These are phyloP conservation scores for Leccinum subfulvum DNA, from an alignment of 1,284 basidiomycete genomes.

Conservation along the genomic window DNA sequence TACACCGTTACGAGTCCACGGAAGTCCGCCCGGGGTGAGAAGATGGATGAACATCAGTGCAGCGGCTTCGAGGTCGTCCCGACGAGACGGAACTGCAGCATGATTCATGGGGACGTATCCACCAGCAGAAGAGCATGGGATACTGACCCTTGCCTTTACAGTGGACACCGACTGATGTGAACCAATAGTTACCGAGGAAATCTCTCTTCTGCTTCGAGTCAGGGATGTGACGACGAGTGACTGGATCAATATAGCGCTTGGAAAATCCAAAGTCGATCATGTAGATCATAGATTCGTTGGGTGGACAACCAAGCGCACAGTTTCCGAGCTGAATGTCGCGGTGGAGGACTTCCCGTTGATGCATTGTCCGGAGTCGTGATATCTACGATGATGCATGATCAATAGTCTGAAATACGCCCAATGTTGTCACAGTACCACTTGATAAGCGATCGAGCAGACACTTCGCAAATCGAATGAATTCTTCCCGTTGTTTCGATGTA, in stretches of 20 bases:
- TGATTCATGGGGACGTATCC: constrained; percentile 21
- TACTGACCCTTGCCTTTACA: constrained; percentile 66
- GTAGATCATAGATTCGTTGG: constrained; percentile 60
- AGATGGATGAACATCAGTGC: constrained; percentile 77
- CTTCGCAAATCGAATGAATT: constrained; percentile 64
- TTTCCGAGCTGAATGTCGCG: constrained; percentile 78
- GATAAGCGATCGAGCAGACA: constrained; percentile 70
- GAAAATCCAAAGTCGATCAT: constrained; percentile 85
- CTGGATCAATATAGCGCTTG: constrained; percentile 67
- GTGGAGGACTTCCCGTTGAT: constrained; percentile 66
- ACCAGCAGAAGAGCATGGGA: constrained; percentile 14
- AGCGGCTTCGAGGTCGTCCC: constrained; percentile 73
- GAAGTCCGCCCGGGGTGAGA: constrained; percentile 68
- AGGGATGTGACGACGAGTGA: constrained; percentile 62
- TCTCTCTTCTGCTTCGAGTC: constrained; percentile 64
- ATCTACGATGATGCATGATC: constrained; percentile 45
- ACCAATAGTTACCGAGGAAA: constrained; percentile 82
- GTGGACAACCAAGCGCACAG: constrained; percentile 58
- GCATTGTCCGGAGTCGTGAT: constrained; percentile 67
- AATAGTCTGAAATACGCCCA: constrained; percentile 24
- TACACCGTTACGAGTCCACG: constrained; percentile 74
- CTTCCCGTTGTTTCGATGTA: constrained; percentile 55
- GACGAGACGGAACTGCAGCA: constrained; percentile 61
- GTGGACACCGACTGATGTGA: constrained; percentile 69
- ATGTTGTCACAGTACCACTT: constrained; percentile 49